Percentiles rank a stretch among this genome's conserved stretches.
Evolutionary conservation across 371 early-diverging fungal genomes (phyloP).

Genomic region (Blakeslea trispora): DNA sequence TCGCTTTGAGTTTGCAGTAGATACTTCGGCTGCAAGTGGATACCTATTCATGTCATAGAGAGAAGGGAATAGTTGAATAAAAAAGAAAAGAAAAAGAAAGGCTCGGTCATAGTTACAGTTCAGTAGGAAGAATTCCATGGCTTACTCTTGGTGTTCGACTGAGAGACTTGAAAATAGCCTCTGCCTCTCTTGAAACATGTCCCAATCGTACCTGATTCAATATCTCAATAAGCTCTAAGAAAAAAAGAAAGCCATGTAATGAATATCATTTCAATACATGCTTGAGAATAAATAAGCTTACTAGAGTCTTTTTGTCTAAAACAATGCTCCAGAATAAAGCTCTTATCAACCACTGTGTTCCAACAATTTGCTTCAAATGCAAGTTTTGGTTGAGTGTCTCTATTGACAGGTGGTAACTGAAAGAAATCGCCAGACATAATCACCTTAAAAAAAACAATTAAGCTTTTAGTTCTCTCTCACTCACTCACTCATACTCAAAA

Average conservation of each 20-base stretch:
- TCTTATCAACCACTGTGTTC: conserved; percentile 51
- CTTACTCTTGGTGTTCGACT: conserved; percentile 48
- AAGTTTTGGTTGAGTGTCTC: conserved; percentile 39
- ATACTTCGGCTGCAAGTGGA: conserved; percentile 73
- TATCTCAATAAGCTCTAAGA: conserved; percentile 55
- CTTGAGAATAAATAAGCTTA: no score
- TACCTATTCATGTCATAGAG: conserved; percentile 34
- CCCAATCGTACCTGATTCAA: conserved; percentile 71
- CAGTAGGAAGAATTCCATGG: conserved; percentile 73
- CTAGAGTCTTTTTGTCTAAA: conserved; percentile 60
- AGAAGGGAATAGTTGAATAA: no score
- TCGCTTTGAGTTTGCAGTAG: conserved; percentile 61
- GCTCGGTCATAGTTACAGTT: conserved; percentile 61
- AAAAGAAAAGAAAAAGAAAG: no score
- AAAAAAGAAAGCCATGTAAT: no score
- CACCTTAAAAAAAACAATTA: conserved; percentile 41
- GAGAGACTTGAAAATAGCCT: conserved; percentile 51
- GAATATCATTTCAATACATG: no score
- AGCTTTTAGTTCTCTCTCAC: not conserved
- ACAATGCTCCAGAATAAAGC: conserved; percentile 51
- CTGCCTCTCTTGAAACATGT: conserved; percentile 52
- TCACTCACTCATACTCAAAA: no score
- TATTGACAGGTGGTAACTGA: conserved; percentile 86
- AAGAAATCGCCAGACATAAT: conserved; percentile 90
- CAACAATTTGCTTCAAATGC: conserved; percentile 81